phyloP scores from a whole-genome alignment of 345 rosid species.

The Acer yangbiense region DNA sequence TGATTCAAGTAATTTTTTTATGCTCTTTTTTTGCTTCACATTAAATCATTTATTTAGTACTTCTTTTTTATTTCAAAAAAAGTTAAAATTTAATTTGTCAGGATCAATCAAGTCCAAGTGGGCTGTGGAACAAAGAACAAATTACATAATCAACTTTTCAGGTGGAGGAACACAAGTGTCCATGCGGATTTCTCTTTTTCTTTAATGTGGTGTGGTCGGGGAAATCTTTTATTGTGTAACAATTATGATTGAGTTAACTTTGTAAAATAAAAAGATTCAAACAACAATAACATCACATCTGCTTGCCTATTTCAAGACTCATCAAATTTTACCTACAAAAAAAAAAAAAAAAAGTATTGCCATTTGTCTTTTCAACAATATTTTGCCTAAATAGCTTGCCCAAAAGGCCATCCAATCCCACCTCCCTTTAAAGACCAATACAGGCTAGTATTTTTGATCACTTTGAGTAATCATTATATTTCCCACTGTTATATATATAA shows the following conservation, averaged over 20 bases:
- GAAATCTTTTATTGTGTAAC: too few relatives aligned
- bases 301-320: slow-evolving; percentile 32
- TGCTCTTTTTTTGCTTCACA: neutral
- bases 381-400: neutral
- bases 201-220: neutral
- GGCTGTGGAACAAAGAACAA: neutral
- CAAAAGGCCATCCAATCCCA: neutral
- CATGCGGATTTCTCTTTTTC: neutral
- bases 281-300: slow-evolving; percentile 28
- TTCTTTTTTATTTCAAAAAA: neutral
- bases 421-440: neutral
- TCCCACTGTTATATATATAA: neutral
- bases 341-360: neutral
- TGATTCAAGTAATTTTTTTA: neutral
- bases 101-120: slow-evolving; percentile 11
- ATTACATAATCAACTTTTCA: slow-evolving; percentile 13
- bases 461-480: neutral
- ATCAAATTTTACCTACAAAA: neutral
- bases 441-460: neutral
- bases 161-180: neutral
- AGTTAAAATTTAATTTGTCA: neutral
- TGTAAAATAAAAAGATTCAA: slow-evolving; percentile 15
- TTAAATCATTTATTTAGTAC: neutral
- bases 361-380: neutral
- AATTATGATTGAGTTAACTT: too few relatives aligned